Conservation (phyloP, 139 green algal species). For the Axilococcus clingmanii region DNA sequence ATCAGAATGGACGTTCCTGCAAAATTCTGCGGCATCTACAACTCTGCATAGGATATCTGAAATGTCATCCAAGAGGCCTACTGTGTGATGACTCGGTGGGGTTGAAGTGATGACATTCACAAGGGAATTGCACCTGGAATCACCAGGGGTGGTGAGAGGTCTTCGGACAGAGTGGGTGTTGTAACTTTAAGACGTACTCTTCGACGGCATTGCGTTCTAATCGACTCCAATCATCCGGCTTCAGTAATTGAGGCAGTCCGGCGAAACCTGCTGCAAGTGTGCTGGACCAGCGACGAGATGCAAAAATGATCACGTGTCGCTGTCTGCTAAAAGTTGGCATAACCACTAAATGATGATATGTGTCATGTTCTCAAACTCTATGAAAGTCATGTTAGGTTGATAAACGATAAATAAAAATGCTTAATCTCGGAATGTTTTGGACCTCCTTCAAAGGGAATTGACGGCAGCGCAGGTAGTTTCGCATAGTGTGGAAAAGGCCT, state of each 20-base stretch:
- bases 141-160: background rate
- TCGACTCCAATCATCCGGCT: constrained; percentile 6
- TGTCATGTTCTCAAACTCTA: too few species aligned
- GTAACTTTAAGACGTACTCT: background rate
- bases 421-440: too few species aligned
- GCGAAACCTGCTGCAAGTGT: constrained; percentile 12
- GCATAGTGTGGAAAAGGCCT: too few species aligned
- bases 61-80: constrained; percentile 29
- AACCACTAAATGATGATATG: too few species aligned
- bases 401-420: too few species aligned
- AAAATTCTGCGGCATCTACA: constrained; percentile 34
- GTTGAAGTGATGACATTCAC: constrained; percentile 16
- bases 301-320: too few species aligned
- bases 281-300: too few species aligned
- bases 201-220: background rate
- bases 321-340: too few species aligned
- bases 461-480: too few species aligned
- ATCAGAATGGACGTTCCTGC: constrained; percentile 26
- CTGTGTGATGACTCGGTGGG: constrained; percentile 9
- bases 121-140: constrained; percentile 25
- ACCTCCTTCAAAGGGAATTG: too few species aligned
- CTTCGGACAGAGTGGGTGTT: background rate
- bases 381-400: too few species aligned
- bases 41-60: constrained; percentile 30
- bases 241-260: background rate